A percentile compares a stretch with the other conserved stretches of the same genome.
Evolutionary conservation across 73 alveolate species (phyloP).

Genomic region (Paramecium sonneborni): DNA sequence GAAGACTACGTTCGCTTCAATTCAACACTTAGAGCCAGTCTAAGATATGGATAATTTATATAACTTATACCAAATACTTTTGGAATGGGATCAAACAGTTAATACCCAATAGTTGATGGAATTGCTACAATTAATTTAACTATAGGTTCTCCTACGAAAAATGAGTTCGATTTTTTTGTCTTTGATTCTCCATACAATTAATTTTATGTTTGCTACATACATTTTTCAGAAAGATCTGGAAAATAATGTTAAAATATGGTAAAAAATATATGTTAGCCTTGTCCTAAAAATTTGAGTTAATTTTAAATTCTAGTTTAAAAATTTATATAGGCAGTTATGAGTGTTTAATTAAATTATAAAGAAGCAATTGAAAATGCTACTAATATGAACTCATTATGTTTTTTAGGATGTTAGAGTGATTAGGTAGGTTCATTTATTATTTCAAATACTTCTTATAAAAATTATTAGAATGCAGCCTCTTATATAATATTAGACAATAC

Average conservation of each 20-base stretch:
- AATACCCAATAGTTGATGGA: background rate
- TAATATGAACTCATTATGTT: background rate
- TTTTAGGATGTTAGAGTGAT: background rate
- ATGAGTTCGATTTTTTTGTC: background rate
- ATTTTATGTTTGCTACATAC: background rate
- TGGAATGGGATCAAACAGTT: background rate
- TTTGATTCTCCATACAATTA: background rate
- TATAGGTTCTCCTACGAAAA: background rate
- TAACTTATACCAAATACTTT: background rate
- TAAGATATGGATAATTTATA: background rate
- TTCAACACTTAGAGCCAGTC: background rate
- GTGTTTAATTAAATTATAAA: background rate
- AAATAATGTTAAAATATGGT: background rate
- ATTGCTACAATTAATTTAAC: background rate
- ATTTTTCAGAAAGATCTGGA: background rate
- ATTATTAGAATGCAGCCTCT: constrained; percentile 3
- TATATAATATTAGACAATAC: background rate
- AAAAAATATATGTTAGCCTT: background rate
- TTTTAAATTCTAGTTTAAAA: background rate
- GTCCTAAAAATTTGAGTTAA: background rate
- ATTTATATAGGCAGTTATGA: background rate
- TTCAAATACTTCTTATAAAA: background rate
- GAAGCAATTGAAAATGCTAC: background rate
- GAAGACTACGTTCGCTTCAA: background rate
- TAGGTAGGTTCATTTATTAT: background rate